Conservation (phyloP, 192 early-diverging fungal genomes). For the Phycomyces nitens region DNA sequence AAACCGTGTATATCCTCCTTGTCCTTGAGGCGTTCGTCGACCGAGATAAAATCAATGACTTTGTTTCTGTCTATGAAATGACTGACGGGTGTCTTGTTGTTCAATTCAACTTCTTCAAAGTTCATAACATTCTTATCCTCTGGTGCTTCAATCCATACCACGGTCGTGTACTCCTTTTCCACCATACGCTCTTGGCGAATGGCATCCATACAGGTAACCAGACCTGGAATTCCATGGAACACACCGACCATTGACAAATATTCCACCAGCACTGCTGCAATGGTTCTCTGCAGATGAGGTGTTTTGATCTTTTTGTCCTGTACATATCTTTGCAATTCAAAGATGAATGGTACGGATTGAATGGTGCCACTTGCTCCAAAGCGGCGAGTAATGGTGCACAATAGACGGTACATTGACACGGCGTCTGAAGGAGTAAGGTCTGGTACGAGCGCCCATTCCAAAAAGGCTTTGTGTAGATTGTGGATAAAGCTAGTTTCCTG, state of each 20-base stretch:
- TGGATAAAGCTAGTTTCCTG: slow-evolving; percentile 2
- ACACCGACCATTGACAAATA: slow-evolving; percentile 10
- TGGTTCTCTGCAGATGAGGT: slow-evolving; percentile 1
- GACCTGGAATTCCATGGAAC: slow-evolving; percentile 8
- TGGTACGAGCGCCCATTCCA: background rate
- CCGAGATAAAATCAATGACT: slow-evolving; percentile 19
- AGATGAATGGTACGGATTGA: slow-evolving; percentile 20
- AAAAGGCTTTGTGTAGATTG: slow-evolving; percentile 1
- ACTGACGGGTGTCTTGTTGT: background rate
- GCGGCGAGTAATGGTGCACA: slow-evolving; percentile 7
- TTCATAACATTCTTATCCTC: too few relatives aligned
- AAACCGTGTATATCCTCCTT: slow-evolving; percentile 26
- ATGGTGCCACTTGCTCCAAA: slow-evolving; percentile 23
- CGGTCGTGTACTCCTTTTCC: background rate
- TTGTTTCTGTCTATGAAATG: slow-evolving; percentile 13
- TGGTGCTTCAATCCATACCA: background rate
- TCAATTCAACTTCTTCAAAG: background rate
- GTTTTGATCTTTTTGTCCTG: background rate
- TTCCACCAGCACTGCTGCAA: slow-evolving; percentile 11
- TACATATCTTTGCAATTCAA: slow-evolving; percentile 18
- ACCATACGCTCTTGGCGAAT: background rate
- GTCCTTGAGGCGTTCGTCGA: slow-evolving; percentile 18
- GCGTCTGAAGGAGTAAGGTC: slow-evolving; percentile 7
- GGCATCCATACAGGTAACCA: slow-evolving; percentile 1
- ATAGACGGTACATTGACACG: slow-evolving; percentile 7